Evolutionary conservation across 2,329 filamentous ascomycete species (phyloP).

Genomic region (Beauveria pseudobassiana): DNA sequence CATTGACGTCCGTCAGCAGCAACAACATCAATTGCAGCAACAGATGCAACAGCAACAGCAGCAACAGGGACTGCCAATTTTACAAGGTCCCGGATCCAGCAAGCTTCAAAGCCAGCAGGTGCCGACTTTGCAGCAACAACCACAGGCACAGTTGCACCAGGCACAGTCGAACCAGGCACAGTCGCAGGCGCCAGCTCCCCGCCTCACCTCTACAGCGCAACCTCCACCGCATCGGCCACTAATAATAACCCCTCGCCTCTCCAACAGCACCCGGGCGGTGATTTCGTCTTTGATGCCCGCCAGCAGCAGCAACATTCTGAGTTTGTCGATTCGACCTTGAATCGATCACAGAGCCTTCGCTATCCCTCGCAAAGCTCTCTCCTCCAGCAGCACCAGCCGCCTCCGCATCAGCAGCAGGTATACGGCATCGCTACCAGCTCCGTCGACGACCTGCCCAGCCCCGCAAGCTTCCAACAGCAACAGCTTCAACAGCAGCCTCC

Average conservation of each 20-base stretch:
- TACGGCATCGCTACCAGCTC: slow-evolving; percentile 22
- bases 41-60: slow-evolving; percentile 21
- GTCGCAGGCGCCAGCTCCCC: slow-evolving; percentile 19
- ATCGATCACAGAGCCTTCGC: slow-evolving; percentile 46
- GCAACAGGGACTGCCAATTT: slow-evolving; percentile 17
- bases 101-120: slow-evolving; percentile 22
- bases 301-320: slow-evolving; percentile 28
- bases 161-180: slow-evolving; percentile 16
- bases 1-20: slow-evolving; percentile 13
- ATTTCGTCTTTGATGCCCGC: slow-evolving; percentile 25
- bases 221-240: slow-evolving; percentile 19
- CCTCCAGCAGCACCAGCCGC: slow-evolving; percentile 23
- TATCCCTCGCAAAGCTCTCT: slow-evolving; percentile 29
- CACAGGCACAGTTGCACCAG: slow-evolving; percentile 11
- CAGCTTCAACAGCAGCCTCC: slow-evolving; percentile 27
- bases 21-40: slow-evolving; percentile 17
- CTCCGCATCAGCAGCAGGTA: slow-evolving; percentile 24
- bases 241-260: slow-evolving; percentile 15
- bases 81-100: slow-evolving; percentile 1
- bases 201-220: slow-evolving; percentile 24
- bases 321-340: slow-evolving; percentile 36
- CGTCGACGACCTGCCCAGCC: slow-evolving; percentile 18
- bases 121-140: slow-evolving; percentile 14
- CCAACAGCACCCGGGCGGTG: slow-evolving; percentile 17
- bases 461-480: slow-evolving; percentile 18